A percentile compares a stretch with the other conserved stretches of the same genome.
Evolutionary conservation across 129 eudicot species (phyloP).

Genomic region (Chrysanthemum seticuspe): DNA sequence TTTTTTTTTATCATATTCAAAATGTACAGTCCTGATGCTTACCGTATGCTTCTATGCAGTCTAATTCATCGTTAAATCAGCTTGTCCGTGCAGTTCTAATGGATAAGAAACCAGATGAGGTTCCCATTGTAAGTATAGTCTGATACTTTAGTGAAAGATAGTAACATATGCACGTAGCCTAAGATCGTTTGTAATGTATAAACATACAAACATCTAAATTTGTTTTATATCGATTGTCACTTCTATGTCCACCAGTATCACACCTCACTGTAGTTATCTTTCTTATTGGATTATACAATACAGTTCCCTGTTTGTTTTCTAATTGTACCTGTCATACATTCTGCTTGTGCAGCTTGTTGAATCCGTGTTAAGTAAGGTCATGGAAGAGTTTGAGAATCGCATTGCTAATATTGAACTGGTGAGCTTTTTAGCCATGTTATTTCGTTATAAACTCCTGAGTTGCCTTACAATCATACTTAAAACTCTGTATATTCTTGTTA

Average conservation of each 20-base stretch:
- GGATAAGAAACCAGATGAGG: constrained; percentile 94
- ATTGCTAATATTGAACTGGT: constrained; percentile 62
- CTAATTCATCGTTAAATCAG: constrained; percentile 68
- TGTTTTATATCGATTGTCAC: not conserved
- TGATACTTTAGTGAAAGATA: not conserved
- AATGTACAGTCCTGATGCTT: constrained; percentile 22
- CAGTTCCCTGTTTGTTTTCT: constrained; percentile 7
- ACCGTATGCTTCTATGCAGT: constrained; percentile 50
- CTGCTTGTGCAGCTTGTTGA: constrained; percentile 71
- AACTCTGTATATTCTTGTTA: constrained; percentile 15
- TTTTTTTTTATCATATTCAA: not conserved
- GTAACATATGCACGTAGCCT: not conserved
- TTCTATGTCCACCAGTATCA: no score
- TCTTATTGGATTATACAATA: not conserved
- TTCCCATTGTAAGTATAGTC: constrained; percentile 70
- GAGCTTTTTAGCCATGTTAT: constrained; percentile 29
- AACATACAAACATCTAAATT: not conserved
- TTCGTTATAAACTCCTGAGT: not conserved
- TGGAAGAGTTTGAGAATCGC: constrained; percentile 90
- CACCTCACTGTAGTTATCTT: not conserved
- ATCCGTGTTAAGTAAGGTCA: constrained; percentile 82
- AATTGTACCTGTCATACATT: not conserved
- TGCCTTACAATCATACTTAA: constrained; percentile 16
- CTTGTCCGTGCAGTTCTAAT: constrained; percentile 76
- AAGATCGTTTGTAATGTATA: not conserved